Conservation (phyloP, 1,284 basidiomycete genomes). For the Ustanciosporium gigantosporum region DNA sequence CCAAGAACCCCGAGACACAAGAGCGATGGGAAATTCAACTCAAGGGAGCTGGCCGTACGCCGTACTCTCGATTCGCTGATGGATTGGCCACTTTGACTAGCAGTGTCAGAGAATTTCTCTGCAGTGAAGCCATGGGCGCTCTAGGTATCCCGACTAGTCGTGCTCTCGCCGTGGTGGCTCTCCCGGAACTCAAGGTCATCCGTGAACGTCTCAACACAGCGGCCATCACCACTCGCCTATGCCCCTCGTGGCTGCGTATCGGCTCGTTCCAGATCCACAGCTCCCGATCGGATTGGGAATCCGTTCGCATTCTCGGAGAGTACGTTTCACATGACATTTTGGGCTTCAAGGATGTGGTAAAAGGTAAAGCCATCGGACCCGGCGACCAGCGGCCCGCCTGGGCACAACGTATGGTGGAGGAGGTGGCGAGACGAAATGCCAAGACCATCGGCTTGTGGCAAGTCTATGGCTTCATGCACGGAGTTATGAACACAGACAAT, state of each 20-base stretch:
- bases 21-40: constrained; percentile 75
- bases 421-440: constrained; percentile 76
- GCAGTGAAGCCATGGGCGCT: constrained; percentile 76
- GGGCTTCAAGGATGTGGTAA: constrained; percentile 38
- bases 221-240: constrained; percentile 79
- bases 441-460: constrained; percentile 93
- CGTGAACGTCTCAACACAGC: constrained; percentile 81
- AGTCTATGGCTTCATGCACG: constrained; percentile 62
- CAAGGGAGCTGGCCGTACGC: constrained; percentile 91
- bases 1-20: constrained; percentile 65
- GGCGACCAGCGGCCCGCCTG: constrained; percentile 19
- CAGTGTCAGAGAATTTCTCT: constrained; percentile 80
- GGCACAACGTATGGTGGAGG: constrained; percentile 40
- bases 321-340: constrained; percentile 72
- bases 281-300: constrained; percentile 64
- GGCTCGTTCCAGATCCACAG: constrained; percentile 87
- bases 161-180: constrained; percentile 77
- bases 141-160: constrained; percentile 86
- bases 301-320: constrained; percentile 67
- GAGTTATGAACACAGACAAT: constrained; percentile 89
- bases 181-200: constrained; percentile 74
- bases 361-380: constrained; percentile 8
- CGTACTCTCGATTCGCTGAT: constrained; percentile 87
- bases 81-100: constrained; percentile 89
- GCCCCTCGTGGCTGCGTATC: constrained; percentile 87